These are phyloP conservation scores for Centaurea solstitialis DNA, from an alignment of 129 eudicot genomes.

Conservation along the genomic window DNA sequence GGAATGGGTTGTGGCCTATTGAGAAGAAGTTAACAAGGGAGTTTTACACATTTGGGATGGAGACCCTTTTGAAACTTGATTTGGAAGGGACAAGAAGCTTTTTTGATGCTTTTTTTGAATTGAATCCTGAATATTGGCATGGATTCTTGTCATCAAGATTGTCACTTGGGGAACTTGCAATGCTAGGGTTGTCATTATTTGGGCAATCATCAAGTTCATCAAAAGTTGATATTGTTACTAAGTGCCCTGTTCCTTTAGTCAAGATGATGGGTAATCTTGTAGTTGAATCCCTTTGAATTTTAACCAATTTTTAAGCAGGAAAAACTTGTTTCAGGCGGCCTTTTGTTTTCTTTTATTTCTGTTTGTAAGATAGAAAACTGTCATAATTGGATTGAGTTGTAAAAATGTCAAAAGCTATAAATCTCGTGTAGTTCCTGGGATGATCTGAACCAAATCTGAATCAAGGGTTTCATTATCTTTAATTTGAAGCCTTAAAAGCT, in stretches of 20 bases:
- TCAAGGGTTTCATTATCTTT: too few species aligned
- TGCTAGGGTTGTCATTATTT: slow-evolving; percentile 58
- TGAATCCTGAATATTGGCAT: slow-evolving; percentile 75
- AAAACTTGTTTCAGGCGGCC: neutral
- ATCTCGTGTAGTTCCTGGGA: too few species aligned
- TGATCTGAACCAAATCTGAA: too few species aligned
- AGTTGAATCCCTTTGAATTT: slow-evolving; percentile 57
- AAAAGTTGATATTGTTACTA: slow-evolving; percentile 61
- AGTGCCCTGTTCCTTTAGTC: slow-evolving; percentile 73
- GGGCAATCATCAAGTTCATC: slow-evolving; percentile 57
- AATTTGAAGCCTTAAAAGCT: too few species aligned
- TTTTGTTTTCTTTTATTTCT: neutral
- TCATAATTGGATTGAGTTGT: too few species aligned
- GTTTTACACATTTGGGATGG: slow-evolving; percentile 78
- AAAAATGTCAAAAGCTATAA: too few species aligned
- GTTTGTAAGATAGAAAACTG: neutral
- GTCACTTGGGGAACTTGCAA: slow-evolving; percentile 58
- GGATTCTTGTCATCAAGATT: slow-evolving; percentile 79
- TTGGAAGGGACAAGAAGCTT: slow-evolving; percentile 65
- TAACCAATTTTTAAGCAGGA: neutral
- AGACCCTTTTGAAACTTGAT: slow-evolving; percentile 81
- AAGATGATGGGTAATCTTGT: slow-evolving; percentile 74
- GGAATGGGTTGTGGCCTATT: slow-evolving; percentile 80
- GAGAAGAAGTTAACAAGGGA: slow-evolving; percentile 62
- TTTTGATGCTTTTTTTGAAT: slow-evolving; percentile 73